Base-by-base conservation (phyloP, 768 basidiomycete species). In the Auricularia sp. region DNA sequence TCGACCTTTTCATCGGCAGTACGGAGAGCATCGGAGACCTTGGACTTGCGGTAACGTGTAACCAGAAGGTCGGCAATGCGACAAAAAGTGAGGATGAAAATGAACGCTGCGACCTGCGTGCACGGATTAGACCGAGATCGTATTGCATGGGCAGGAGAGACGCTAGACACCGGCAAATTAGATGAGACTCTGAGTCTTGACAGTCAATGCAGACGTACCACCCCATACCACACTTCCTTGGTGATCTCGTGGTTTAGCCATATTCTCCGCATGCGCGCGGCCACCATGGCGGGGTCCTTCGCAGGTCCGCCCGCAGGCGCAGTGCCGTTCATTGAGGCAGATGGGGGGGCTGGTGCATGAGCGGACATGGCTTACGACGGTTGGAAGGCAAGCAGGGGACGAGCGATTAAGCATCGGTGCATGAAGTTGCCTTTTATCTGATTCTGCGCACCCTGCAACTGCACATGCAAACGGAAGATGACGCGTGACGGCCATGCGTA, bases 11-110 rank as follows among this genome's bases (percentile, higher is more conserved):
- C 61, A 42, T 23, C 29, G 35, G 58, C 16, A 23, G 56, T 3
- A n/a, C 11, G 53, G 61, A 23, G 35, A 8, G 59, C 64, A 63
- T 54, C 35, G 65, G 63, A 10, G 36, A 61, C 54, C 29, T 11
- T 34, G 35, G 39, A 42, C 64, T 62, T 66, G n/a, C 60, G 60
- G 14, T 18, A 33, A 35, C 14, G 54, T 33, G 34, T 47, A 23
- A 65, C 44, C 34, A 54, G 61, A 23, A 36, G 56, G 63, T 64
- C 62, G 35, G 56, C 61, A 58, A 21, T 47, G 18, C 36, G 62
- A 35, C 39, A 62, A 47, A 58, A 66, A 36, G 68, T 63, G 59
- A 68, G 62, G 63, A 68, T 39, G 63, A 72, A 66, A 60, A 72
- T 63, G 61, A 47, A 59, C 14, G 56, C 18, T 18, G 56, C 21